Conservation (phyloP, 2,329 filamentous ascomycete species). For the Colletotrichum navitas region DNA sequence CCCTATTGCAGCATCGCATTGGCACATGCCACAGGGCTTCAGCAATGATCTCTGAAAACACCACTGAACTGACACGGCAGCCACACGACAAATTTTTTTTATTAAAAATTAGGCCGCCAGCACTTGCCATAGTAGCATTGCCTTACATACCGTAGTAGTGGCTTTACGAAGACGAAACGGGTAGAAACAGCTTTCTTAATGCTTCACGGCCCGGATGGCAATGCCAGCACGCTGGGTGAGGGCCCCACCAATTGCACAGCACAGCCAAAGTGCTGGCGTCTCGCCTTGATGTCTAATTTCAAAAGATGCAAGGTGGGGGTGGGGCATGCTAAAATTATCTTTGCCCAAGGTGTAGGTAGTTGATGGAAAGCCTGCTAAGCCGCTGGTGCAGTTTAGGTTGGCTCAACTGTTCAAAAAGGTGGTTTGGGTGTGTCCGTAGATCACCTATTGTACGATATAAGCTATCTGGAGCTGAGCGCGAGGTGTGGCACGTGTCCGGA, state of each 20-base stretch:
- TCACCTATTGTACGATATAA: background rate
- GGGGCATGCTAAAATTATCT: background rate
- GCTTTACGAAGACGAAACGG: background rate
- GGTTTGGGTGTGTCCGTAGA: slow-evolving; percentile 8
- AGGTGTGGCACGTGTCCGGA: slow-evolving; percentile 16
- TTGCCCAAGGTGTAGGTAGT: no score
- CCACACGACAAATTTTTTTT: slow-evolving; percentile 6
- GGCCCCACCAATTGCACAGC: background rate
- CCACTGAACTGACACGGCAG: background rate
- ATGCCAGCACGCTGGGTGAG: background rate
- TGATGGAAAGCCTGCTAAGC: background rate
- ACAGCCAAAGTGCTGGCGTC: slow-evolving; percentile 7
- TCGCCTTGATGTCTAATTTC: slow-evolving; percentile 19
- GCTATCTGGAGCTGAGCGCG: background rate
- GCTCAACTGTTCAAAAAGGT: background rate
- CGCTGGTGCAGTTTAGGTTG: background rate
- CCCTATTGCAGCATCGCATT: slow-evolving; percentile 15
- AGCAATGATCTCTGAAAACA: background rate
- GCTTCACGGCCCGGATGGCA: background rate
- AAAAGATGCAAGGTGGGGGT: background rate
- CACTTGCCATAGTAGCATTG: slow-evolving; percentile 13
- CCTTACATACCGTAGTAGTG: background rate
- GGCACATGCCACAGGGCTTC: slow-evolving; percentile 7
- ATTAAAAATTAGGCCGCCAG: background rate
- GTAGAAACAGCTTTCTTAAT: slow-evolving; percentile 3